Evolutionary conservation across 2,329 filamentous ascomycete species (phyloP), one percentile per base, ranked within the genome.

Genomic region (Moelleriella libera): DNA sequence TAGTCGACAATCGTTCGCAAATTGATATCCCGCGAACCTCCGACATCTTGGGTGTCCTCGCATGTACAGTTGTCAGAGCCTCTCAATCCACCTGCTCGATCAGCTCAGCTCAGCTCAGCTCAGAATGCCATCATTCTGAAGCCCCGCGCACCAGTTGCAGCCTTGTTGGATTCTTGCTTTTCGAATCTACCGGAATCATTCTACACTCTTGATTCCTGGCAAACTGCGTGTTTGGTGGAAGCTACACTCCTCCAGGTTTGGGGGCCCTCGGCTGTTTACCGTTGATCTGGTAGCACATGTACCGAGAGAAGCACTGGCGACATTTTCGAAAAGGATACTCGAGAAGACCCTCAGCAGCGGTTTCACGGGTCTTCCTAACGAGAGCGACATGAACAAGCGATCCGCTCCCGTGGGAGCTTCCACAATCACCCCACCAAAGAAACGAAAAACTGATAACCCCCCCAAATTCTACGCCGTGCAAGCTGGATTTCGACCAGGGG

Each of bases 381-480:
- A 28, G 42, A 14, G 30, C 28, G 64, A 62, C 54, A 60, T 57
- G 47, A 62, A 56, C 44, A 66, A 63, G 50, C 58, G 60, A 37
- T 45, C 53, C 34, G 60, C 57, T 31, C 43, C 49, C 53, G 40
- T 47, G 49, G 49, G 37, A 48, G 52, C 12, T 42, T 51, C 53
- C 9, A 50, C 47, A 44, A 21, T 46, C 47, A 46, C 50, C 51
- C 44, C 53, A 12, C 55, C 60, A 14, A 74, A 69, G 58, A 76
- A 75, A 60, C 65, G 70, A 48, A 76, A 73, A 62, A 59, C 61
- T 43, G 71, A 74, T 44, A 65, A 63, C 21, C 49, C 58, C 32
- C 68, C 68, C 50, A 83, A 82, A 55, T 84, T 69, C 58, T 84
- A 84, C 57, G 80, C 75, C 28, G 80, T 84, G 31, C 69, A 70